Evolutionary conservation across 2,329 filamentous ascomycete genomes (phyloP).

Genomic region (Fusarium udum): DNA sequence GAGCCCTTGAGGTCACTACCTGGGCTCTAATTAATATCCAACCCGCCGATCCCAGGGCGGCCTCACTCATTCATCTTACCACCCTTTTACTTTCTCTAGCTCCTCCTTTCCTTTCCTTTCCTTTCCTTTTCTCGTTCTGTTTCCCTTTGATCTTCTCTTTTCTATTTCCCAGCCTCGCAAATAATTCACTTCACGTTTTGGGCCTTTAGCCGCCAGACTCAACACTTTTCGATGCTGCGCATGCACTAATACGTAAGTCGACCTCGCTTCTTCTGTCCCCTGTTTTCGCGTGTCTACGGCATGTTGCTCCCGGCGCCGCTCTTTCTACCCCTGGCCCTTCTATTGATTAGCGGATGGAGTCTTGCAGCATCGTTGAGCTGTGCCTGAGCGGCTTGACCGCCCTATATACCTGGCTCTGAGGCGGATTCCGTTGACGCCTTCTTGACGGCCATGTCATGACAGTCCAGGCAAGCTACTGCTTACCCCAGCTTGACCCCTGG

Average conservation of each 20-base stretch:
- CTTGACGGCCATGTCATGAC: conserved; percentile 15
- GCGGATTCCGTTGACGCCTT: conserved; percentile 13
- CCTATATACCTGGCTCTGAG: conserved; percentile 19
- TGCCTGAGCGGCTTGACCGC: conserved; percentile 36
- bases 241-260: conserved; percentile 35
- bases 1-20: conserved; percentile 25
- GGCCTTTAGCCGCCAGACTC: neutral
- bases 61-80: conserved; percentile 35
- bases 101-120: conserved; percentile 2
- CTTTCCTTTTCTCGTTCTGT: neutral
- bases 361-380: conserved; percentile 27
- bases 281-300: conserved; percentile 32
- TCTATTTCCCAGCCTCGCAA: conserved; percentile 22
- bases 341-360: conserved; percentile 36
- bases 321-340: conserved; percentile 24
- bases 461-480: conserved; percentile 21
- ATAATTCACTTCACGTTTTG: neutral
- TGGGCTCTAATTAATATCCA: conserved; percentile 14
- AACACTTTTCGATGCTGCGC: conserved; percentile 24
- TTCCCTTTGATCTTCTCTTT: neutral
- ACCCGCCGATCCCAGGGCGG: conserved; percentile 28
- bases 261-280: conserved; percentile 21
- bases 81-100: conserved; percentile 1
- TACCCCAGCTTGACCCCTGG: conserved; percentile 37
- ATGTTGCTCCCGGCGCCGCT: conserved; percentile 27